Evolutionary conservation across 371 early-diverging fungal species (phyloP).

Genomic region (Mortierella sp.): DNA sequence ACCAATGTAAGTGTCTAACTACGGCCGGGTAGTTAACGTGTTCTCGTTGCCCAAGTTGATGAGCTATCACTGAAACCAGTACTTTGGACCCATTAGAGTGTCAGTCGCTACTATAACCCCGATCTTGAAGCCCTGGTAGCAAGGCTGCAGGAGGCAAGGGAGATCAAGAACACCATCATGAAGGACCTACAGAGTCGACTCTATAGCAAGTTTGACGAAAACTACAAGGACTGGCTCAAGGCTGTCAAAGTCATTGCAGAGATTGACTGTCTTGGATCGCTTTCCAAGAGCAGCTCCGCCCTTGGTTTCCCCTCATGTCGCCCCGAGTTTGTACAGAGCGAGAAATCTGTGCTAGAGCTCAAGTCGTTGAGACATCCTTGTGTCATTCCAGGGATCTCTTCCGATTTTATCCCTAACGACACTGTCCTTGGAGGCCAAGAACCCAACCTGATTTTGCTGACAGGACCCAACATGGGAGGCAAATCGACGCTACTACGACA

Average conservation of each 20-base stretch:
- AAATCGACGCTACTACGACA: slow-evolving; percentile 97
- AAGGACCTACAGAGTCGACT: slow-evolving; percentile 76
- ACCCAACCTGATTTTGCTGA: slow-evolving; percentile 91
- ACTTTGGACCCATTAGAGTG: slow-evolving; percentile 59
- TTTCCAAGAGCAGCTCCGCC: slow-evolving; percentile 77
- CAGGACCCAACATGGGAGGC: slow-evolving; percentile 98
- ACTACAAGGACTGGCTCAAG: slow-evolving; percentile 76
- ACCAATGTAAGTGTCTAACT: slow-evolving; percentile 68
- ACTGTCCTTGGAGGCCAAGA: slow-evolving; percentile 76
- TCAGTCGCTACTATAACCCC: slow-evolving; percentile 89
- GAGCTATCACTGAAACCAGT: no score
- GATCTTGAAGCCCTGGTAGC: slow-evolving; percentile 74
- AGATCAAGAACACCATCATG: slow-evolving; percentile 69
- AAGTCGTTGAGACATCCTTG: slow-evolving; percentile 90
- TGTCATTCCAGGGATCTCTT: slow-evolving; percentile 68
- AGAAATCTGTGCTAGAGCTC: slow-evolving; percentile 75
- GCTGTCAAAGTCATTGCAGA: slow-evolving; percentile 84
- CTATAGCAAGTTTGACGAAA: slow-evolving; percentile 82
- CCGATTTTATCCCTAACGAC: slow-evolving; percentile 96
- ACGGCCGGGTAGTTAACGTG: neutral
- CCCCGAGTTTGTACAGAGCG: slow-evolving; percentile 77
- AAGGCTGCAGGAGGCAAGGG: slow-evolving; percentile 85
- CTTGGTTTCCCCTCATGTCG: slow-evolving; percentile 82
- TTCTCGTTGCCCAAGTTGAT: neutral
- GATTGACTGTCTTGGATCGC: slow-evolving; percentile 91